phyloP scores from a whole-genome alignment of 2,329 filamentous ascomycete genomes.

The Gnomoniopsis sp. region DNA sequence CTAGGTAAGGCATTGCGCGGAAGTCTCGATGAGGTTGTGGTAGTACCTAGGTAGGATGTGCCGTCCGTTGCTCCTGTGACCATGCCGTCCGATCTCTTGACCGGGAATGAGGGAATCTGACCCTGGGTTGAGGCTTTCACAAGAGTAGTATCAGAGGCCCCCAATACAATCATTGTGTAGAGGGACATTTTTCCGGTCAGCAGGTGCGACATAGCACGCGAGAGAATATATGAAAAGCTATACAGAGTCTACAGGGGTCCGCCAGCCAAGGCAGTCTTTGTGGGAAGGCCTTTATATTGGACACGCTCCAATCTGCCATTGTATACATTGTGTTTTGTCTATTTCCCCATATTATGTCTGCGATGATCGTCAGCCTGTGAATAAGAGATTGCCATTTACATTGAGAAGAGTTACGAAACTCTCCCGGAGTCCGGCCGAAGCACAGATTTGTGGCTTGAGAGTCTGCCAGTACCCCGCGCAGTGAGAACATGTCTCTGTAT shows the following conservation, averaged over 20 bases:
- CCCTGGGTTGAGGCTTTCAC: neutral
- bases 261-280: neutral
- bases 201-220: neutral
- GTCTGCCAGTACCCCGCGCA: neutral
- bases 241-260: too few species aligned
- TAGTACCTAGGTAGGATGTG: constrained; percentile 6
- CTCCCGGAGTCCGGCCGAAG: neutral
- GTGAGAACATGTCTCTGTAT: neutral
- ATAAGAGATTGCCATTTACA: neutral
- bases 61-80: constrained; percentile 2
- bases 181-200: neutral
- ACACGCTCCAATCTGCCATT: neutral
- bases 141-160: neutral
- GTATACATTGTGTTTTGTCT: neutral
- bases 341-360: neutral
- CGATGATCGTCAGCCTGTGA: neutral
- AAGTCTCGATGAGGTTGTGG: neutral
- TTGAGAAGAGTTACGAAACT: neutral
- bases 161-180: neutral
- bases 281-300: neutral
- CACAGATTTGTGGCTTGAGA: neutral
- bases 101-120: neutral
- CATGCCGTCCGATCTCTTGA: constrained; percentile 1
- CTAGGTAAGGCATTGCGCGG: constrained; percentile 2
- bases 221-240: too few species aligned